Base-by-base conservation (phyloP, 2,329 filamentous ascomycete species). In the Drechslerella dactyloides region DNA sequence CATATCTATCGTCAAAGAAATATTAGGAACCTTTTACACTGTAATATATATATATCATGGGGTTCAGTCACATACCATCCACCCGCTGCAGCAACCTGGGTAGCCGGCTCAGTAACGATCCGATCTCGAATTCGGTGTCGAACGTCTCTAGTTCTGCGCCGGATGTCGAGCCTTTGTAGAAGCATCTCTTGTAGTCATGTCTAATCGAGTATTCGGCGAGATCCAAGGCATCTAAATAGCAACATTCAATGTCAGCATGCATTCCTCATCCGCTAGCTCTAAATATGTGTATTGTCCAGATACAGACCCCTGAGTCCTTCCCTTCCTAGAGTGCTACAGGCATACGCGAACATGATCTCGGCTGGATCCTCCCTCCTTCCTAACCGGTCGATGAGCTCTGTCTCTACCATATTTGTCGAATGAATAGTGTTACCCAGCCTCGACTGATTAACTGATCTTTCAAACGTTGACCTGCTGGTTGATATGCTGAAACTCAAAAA, bases 161-260 rank as follows among this genome's bases (percentile, higher is more conserved):
- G 1, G 68, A 72, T 23, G 68, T 52, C 5, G 57, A 40, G 24
- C 68, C 68, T 15, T 72, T 72, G 35, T 72, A 72, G 54, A 72
- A 72, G 19, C 68, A 72, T 33, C 64, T 51, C 48, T 72, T 72
- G 35, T 72, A 72, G 42, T 72, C 68, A 37, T 72, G 60, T 13
- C 68, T 48, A 21, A 72, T 65, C 11, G 68, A 72, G 13, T 65
- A 72, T 37, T 72, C 68, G 15, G 61, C 68, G 2, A 72, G 50
- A 51, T 72, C 68, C 17, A 72, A 21, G 11, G 68, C 68, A 48
- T 72, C 68, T 70, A 35, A 10, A 2, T 33, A 1, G 13, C 8
- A 33, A 7, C 19, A 46, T 37, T 17, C 35, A n/a, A 55, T 11
- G 23, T 30, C 35, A 50, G 48, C 13, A 48, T 23, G 11, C 6